Base-by-base conservation (phyloP, 2,329 filamentous ascomycete species). In the Colletotrichum spaethianum region DNA sequence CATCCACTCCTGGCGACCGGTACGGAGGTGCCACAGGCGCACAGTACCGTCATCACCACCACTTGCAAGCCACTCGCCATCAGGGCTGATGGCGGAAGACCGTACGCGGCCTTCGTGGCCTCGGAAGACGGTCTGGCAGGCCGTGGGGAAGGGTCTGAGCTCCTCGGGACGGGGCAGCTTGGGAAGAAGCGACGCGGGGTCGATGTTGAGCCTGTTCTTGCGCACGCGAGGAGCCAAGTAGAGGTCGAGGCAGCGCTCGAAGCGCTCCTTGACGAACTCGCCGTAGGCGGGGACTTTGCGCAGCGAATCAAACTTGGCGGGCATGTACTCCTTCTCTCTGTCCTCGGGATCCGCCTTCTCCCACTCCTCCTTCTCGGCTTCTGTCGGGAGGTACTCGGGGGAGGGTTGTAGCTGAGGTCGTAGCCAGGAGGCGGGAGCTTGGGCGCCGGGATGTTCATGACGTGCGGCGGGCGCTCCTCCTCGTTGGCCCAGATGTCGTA, bases 401-500 rank as follows among this genome's bases (percentile, higher is more conserved):
- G 96, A 31, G 96, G 96, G 82, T 98, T 98, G 81, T 99, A 98
- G 79, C 94, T 98, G 81, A 98, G 91, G 78, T 98, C 95, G 81
- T 98, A 98, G 63, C 95, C 95, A 36, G 96, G 96, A 46, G 96
- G 96, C 36, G 96, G 92, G 61, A 97, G 87, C 81, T 99, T 99
- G 6, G 96, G 96, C 1, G 96, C 96, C 20, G 96, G 93, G 66
- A 98, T 93, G 79, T 98, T 94, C 95, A 98, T 98, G 44, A 93
- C 87, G 81, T 98, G 94, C 73, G 95, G 93, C 42, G 93, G 90
- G 76, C 93, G 89, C 14, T 94, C 91, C 76, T 93, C 90, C 82
- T 99, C 96, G 78, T 98, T 94, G 65, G 96, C 94, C 96, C 96
- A 99, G 66, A 99, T 90, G 79, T 99, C 96, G 79, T 95, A 98